Base-by-base conservation (phyloP, 495 filamentous ascomycete genomes). In the Trichocladium antarcticum region DNA sequence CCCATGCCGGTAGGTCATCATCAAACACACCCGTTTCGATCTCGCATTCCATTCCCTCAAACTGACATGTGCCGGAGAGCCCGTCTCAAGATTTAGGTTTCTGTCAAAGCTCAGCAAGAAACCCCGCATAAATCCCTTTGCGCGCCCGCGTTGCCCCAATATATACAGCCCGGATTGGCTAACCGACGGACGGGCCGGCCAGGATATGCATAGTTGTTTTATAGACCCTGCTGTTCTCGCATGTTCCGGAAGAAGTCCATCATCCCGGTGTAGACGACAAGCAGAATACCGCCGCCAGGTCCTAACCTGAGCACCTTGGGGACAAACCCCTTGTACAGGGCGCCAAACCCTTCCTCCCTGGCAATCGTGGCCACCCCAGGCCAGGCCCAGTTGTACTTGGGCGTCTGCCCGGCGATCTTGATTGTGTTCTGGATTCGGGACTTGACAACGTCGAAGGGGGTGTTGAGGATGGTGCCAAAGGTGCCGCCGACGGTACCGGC, bases 371-470 rank as follows among this genome's bases (percentile, higher is more conserved):
- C 83, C 15, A 95, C 70, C 36, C 85, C 81, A 29, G 86, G 85
- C 76, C 81, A 93, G 14, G 92, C 93, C 92, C 92, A 98, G 74
- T 95, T 95, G 70, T 98, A 98, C 75, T 97, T 98, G 54, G 83
- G 85, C 16, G 78, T 68, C 42, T 77, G 70, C 15, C 92, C 93
- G 37, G 84, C 64, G 17, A 95, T 71, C 68, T 84, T 89, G 57
- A 84, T 72, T 44, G 75, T 85, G 71, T 97, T 97, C 68, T 98
- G 92, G 60, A 98, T 97, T 22, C 92, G 82, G 24, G 84, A 89
- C 77, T 98, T 98, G 66, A 97, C 89, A 14, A 98, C 92, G 61
- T 98, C 92, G 79, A 95, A 82, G 6, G 92, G 46, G 4, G 92
- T 98, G 71, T 98, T 98, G 55, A 98, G 62, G 31, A 98, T 74